Base-by-base conservation (phyloP, 352 stramenopile species). In the Phytophthora idaei region DNA sequence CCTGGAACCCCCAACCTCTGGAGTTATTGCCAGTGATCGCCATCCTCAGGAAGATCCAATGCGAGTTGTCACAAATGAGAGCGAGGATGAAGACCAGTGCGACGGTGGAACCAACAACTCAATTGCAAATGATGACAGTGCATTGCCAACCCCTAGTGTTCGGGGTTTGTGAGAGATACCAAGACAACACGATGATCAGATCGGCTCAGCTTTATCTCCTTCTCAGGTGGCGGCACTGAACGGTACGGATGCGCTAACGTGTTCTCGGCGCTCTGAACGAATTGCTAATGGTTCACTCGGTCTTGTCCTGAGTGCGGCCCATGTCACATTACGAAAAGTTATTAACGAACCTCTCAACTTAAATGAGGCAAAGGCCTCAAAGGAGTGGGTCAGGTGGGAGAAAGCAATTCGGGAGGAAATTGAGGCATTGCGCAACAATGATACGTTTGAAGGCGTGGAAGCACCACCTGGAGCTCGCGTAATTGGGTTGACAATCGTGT, bases 391-490 rank as follows among this genome's bases (percentile, higher is more conserved):
- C 1, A 8, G 10, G 1, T 66, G 57, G 57, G 57, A 61, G 21
- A 36, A 25, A 1, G 57, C 56, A 6, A 54, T 71, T 8, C 17
- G 10, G 2, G 41, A 57, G 0, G 50, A 58, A 10, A 58, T 62
- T 10, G 4, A 37, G 27, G 57, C 57, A 3, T 14, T 71, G 0
- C 15, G 32, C 0, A 42, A 21, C 2, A 67, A 62, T 12, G 56
- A 71, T 1, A 67, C 50, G 0, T 67, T 66, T 10, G 56, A 62
- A 1, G 0, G 58, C 1, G 56, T 68, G 4, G 58, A 72, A 1
- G 46, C 58, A 10, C 52, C 64, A 10, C 29, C 45, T 0, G 46
- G n/a, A 11, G 57, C 8, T 1, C 31, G 64, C 15, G 15, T 64
- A 1, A 61, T 72, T 21, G 57, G 58, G 0, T 49, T 15, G 0